phyloP scores from a whole-genome alignment of 2,329 filamentous ascomycete genomes.

The Cordyceps pruinosa region DNA sequence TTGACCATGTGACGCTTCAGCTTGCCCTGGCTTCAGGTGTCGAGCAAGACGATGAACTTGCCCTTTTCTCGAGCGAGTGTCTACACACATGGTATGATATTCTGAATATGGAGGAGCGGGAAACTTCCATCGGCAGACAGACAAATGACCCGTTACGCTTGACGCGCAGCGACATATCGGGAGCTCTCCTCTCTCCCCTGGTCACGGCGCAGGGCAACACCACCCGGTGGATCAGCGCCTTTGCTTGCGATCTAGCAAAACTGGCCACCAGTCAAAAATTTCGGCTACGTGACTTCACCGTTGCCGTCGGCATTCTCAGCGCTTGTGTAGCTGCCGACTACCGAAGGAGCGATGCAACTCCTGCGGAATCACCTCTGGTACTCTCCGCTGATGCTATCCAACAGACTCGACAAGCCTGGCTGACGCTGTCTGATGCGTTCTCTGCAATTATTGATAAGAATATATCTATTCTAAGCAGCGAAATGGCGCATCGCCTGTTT shows the following conservation, averaged over 20 bases:
- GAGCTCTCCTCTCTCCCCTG: background rate
- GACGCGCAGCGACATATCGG: background rate
- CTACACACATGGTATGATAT: constrained; percentile 1
- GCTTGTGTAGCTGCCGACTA: background rate
- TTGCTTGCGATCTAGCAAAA: background rate
- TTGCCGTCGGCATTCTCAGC: background rate
- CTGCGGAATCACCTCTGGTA: no score
- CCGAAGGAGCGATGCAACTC: background rate
- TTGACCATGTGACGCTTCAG: background rate
- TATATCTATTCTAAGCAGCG: constrained; percentile 42
- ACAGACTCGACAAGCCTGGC: constrained; percentile 1
- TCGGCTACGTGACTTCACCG: background rate
- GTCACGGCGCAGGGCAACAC: background rate
- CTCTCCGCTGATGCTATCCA: background rate
- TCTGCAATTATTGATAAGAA: constrained; percentile 44
- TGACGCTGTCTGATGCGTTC: background rate
- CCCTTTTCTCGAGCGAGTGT: background rate
- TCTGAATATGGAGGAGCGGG: background rate
- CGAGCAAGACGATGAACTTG: background rate
- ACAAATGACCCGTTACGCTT: background rate
- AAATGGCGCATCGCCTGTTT: constrained; percentile 35
- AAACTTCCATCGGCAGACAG: background rate
- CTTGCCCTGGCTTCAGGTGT: background rate
- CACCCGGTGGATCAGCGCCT: background rate
- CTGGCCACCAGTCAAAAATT: background rate